Conservation (phyloP, 73 alveolate species). For the Paramecium biaurelia region DNA sequence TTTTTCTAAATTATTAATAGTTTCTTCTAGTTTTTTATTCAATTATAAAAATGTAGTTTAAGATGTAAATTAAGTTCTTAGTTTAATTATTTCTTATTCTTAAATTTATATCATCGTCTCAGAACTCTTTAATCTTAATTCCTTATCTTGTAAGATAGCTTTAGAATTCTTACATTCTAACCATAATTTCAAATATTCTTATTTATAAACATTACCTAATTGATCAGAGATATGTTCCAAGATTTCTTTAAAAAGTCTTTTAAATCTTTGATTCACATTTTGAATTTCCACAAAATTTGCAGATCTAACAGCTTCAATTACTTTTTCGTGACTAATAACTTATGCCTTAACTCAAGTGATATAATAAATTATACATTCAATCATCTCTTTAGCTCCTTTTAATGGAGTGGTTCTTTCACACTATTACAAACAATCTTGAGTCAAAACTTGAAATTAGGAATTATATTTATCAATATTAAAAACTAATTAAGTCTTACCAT, state of each 20-base stretch:
- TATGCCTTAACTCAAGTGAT: neutral
- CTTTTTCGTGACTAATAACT: conserved; percentile 1
- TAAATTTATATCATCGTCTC: neutral
- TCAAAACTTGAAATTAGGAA: neutral
- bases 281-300: conserved; percentile 32
- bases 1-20: neutral
- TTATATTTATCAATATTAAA: neutral
- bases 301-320: conserved; percentile 35
- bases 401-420: neutral
- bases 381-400: neutral
- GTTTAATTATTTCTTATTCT: neutral
- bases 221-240: neutral
- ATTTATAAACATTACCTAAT: neutral
- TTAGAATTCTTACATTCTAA: neutral
- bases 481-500: neutral
- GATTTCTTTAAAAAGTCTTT: neutral
- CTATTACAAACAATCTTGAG: neutral
- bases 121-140: neutral
- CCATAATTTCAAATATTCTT: conserved; percentile 2
- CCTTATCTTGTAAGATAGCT: neutral
- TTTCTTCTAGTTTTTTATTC: neutral
- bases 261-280: neutral
- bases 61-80: neutral
- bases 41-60: neutral
- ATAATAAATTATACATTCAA: neutral